These are phyloP conservation scores for Wickerhamomyces bovis DNA, from an alignment of 805 yeast species.

Conservation along the genomic window DNA sequence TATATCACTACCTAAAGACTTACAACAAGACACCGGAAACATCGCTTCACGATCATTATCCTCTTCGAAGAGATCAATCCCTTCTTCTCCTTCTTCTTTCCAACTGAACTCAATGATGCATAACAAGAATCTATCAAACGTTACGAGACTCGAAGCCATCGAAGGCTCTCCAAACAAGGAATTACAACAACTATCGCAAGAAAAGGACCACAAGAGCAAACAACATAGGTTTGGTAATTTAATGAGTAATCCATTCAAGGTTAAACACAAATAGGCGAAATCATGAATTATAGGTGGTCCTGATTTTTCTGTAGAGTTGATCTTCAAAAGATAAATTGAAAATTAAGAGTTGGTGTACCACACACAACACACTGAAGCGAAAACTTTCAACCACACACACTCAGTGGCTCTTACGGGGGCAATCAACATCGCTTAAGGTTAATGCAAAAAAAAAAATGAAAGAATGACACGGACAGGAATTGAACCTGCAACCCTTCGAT, in stretches of 20 bases:
- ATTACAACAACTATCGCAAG: background rate
- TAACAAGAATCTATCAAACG: background rate
- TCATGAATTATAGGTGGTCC: background rate
- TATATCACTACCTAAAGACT: background rate
- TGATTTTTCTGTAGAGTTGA: too few species aligned
- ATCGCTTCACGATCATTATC: background rate
- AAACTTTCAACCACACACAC: too few species aligned
- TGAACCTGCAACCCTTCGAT: slow-evolving; percentile 83
- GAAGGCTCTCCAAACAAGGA: slow-evolving; percentile 22
- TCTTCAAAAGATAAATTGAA: too few species aligned
- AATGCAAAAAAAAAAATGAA: slow-evolving; percentile 26
- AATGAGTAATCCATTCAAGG: background rate
- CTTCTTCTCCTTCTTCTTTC: slow-evolving; percentile 22
- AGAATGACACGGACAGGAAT: slow-evolving; percentile 72
- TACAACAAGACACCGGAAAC: background rate
- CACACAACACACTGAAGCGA: too few species aligned
- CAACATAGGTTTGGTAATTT: background rate
- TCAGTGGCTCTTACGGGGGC: too few species aligned
- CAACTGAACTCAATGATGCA: slow-evolving; percentile 16
- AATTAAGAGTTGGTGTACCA: too few species aligned
- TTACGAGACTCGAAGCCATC: slow-evolving; percentile 14
- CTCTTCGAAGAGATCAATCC: slow-evolving; percentile 11
- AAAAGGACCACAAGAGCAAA: background rate
- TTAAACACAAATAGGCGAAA: background rate
- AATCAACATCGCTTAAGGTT: too few species aligned